These are phyloP conservation scores for Pontederia paniculata DNA, from an alignment of 176 grass and related monocot genomes.

Conservation along the genomic window DNA sequence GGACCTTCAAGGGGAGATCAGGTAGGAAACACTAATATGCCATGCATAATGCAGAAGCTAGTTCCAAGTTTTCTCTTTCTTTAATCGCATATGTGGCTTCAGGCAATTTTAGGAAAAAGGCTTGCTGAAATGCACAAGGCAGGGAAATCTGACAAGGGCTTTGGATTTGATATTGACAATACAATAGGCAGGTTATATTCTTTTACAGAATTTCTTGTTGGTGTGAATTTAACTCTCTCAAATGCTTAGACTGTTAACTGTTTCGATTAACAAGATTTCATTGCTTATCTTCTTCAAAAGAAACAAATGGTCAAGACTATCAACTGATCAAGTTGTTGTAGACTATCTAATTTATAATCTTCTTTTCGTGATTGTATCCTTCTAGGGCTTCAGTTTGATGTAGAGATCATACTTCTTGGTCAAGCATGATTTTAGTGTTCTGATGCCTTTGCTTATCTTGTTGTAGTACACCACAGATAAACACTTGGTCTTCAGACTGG, in stretches of 20 bases:
- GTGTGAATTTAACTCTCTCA: background rate
- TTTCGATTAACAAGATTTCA: background rate
- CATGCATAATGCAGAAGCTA: conserved; percentile 7
- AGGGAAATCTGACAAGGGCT: conserved; percentile 57
- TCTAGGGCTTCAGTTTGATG: background rate
- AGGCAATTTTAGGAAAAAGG: conserved; percentile 65
- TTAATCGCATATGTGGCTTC: conserved; percentile 20
- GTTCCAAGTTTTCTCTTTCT: background rate
- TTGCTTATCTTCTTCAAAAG: no score
- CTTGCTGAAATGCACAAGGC: conserved; percentile 80
- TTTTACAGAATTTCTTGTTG: background rate
- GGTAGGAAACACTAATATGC: conserved; percentile 58
- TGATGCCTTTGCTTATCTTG: background rate
- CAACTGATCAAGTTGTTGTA: no score
- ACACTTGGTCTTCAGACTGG: conserved; percentile 72
- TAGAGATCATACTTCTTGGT: background rate
- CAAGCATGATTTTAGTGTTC: background rate
- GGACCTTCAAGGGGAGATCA: conserved; percentile 61
- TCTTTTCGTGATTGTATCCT: no score
- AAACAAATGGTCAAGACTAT: no score
- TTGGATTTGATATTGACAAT: conserved; percentile 62
- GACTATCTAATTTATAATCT: no score
- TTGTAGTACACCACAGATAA: conserved; percentile 69
- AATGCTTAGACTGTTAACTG: no score
- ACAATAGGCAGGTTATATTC: conserved; percentile 57